Evolutionary conservation across 179 eudicot genomes (phyloP), one percentile per base, ranked within the genome.

Genomic region (Amaranthus tricolor): DNA sequence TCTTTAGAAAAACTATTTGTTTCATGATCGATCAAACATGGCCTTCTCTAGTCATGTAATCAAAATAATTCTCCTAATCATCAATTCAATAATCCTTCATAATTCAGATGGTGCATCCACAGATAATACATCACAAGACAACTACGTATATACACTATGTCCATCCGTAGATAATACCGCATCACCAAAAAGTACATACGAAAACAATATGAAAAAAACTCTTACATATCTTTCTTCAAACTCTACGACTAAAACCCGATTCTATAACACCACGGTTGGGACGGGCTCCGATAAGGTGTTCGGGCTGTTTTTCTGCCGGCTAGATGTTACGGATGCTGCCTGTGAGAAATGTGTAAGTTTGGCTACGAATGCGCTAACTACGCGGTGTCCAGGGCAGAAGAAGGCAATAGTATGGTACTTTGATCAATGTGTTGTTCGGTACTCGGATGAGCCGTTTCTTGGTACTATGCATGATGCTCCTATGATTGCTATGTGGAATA

Each of bases 401-500:
- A 74, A 62, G 7, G 76, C 83, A 0, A 71, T 77, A 0, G 83
- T 80, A 1, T 80, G 83, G 83, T 80, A 80, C 60, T 81, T 81
- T 57, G 80, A 80, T 76, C 80, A 72, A 31, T 80, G 83, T 55
- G 70, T 78, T 16, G 74, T 76, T 0, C 60, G 83, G 8, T 76
- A 76, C 50, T 76, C 83, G 4, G 74, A 80, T 15, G 53, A 48
- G 21, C 64, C 80, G 8, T 80, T 77, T 19, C 66, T 80, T 60
- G 83, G 80, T 14, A 76, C 77, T 19, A 80, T 80, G 83, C 75
- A 62, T 68, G 80, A 76, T 47, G 8, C 55, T 40, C 83, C 83
- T 66, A 76, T 80, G 83, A 76, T 80, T 43, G 81, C 84, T 1
- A 81, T 72, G 74, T 80, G 83, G 83, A 80, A 77, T 64, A 76